phyloP scores from a whole-genome alignment of 176 grass and related monocot species.

The Aegilops bicornis region DNA sequence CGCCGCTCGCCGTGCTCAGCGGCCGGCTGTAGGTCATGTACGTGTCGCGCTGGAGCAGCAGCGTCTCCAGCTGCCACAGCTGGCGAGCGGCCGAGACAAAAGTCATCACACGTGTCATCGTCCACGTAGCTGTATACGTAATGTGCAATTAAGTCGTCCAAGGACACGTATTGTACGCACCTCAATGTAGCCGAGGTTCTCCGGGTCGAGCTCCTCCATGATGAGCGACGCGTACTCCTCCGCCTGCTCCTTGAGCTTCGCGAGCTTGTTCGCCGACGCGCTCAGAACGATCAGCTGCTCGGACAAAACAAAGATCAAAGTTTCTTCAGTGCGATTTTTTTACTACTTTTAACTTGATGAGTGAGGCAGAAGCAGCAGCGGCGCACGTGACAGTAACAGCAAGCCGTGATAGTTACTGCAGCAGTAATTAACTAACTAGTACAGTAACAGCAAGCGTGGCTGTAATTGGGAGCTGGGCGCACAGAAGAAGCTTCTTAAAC shows the following conservation, averaged over 20 bases:
- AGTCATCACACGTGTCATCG: slow-evolving; percentile 7
- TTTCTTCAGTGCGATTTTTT: neutral
- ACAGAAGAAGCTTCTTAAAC: slow-evolving; percentile 34
- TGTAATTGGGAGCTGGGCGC: neutral
- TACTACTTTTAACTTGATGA: neutral
- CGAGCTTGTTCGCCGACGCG: slow-evolving; percentile 93
- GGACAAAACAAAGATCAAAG: neutral
- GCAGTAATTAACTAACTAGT: neutral
- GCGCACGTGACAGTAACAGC: slow-evolving; percentile 25
- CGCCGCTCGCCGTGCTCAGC: slow-evolving; percentile 83
- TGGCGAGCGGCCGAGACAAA: slow-evolving; percentile 8
- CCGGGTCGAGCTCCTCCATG: slow-evolving; percentile 98
- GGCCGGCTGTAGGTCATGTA: slow-evolving; percentile 99
- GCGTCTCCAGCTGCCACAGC: slow-evolving; percentile 92
- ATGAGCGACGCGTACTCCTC: slow-evolving; percentile 95
- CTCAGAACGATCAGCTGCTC: slow-evolving; percentile 89
- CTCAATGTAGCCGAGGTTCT: slow-evolving; percentile 99
- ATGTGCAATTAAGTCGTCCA: neutral
- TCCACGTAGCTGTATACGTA: neutral
- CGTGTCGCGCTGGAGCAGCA: slow-evolving; percentile 92
- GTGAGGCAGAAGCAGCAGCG: neutral
- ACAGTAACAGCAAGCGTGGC: too few species aligned
- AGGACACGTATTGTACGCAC: slow-evolving; percentile 19
- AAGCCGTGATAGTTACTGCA: neutral
- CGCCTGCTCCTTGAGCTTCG: slow-evolving; percentile 95